These are phyloP conservation scores for Fusarium palustre DNA, from an alignment of 2,329 filamentous ascomycete species.

Conservation along the genomic window DNA sequence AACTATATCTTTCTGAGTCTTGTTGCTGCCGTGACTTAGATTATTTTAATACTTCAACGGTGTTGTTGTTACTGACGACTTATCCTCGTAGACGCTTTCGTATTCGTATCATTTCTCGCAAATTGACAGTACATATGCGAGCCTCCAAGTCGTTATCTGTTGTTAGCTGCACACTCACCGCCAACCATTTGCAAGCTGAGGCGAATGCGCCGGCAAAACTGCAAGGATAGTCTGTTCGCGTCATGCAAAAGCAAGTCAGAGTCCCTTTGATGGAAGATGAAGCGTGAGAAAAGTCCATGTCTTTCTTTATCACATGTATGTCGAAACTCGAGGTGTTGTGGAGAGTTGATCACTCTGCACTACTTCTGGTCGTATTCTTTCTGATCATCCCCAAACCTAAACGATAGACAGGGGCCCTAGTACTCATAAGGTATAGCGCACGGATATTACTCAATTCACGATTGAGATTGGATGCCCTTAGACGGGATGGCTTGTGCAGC, in stretches of 20 bases:
- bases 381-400: slow-evolving; percentile 27
- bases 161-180: slow-evolving; percentile 39
- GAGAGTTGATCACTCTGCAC: slow-evolving; percentile 10
- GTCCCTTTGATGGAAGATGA: background rate
- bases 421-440: slow-evolving; percentile 34
- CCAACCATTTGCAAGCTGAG: slow-evolving; percentile 16
- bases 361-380: slow-evolving; percentile 15
- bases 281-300: slow-evolving; percentile 7
- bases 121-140: slow-evolving; percentile 18
- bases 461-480: slow-evolving; percentile 46
- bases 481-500: slow-evolving; percentile 41
- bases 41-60: background rate
- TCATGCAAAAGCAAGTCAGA: slow-evolving; percentile 17
- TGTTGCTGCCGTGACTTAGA: background rate
- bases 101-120: slow-evolving; percentile 48
- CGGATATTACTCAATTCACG: slow-evolving; percentile 40
- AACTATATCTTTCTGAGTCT: too few species aligned
- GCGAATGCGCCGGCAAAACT: slow-evolving; percentile 1
- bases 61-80: background rate
- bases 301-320: slow-evolving; percentile 21
- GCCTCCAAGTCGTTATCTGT: slow-evolving; percentile 13
- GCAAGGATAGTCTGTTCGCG: slow-evolving; percentile 11
- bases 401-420: slow-evolving; percentile 35
- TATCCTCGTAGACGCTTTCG: slow-evolving; percentile 46
- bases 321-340: slow-evolving; percentile 2